Percentiles rank a stretch among this genome's conserved stretches.
Evolutionary conservation across 805 yeast species (phyloP).

Genomic region (Ogataea ganodermae): DNA sequence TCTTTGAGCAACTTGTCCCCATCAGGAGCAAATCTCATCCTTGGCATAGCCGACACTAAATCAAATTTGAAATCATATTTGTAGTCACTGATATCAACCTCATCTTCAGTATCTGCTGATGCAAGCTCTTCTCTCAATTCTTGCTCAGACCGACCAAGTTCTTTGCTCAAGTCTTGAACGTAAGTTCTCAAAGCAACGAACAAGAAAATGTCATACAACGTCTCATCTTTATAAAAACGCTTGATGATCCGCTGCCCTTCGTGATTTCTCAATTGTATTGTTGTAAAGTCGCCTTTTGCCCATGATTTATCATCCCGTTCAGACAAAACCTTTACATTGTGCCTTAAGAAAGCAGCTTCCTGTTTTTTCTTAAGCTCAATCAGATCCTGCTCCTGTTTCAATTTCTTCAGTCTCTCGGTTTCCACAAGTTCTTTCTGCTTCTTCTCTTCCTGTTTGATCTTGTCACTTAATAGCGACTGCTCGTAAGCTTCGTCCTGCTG

Average conservation of each 20-base stretch:
- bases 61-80: slow-evolving; percentile 35
- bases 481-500: slow-evolving; percentile 71
- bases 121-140: slow-evolving; percentile 16
- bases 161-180: slow-evolving; percentile 14
- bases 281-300: slow-evolving; percentile 37
- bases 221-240: slow-evolving; percentile 41
- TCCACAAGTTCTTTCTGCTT: slow-evolving; percentile 30
- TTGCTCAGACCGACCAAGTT: slow-evolving; percentile 12
- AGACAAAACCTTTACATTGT: slow-evolving; percentile 12
- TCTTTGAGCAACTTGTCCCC: slow-evolving; percentile 20
- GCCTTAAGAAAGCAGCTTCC: slow-evolving; percentile 27
- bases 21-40: slow-evolving; percentile 32
- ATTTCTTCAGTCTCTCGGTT: slow-evolving; percentile 18
- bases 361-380: slow-evolving; percentile 16
- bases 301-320: slow-evolving; percentile 16
- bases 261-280: slow-evolving; percentile 57
- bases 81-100: slow-evolving; percentile 15
- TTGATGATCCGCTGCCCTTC: slow-evolving; percentile 52
- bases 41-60: slow-evolving; percentile 39
- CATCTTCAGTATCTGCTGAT: slow-evolving; percentile 6
- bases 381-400: slow-evolving; percentile 20
- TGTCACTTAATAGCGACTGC: slow-evolving; percentile 59
- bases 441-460: slow-evolving; percentile 50
- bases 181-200: slow-evolving; percentile 47
- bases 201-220: slow-evolving; percentile 50